Evolutionary conservation across 164 flowering plant species (phyloP), one percentile per base, ranked within the genome.

Genomic region (Akebia trifoliata): DNA sequence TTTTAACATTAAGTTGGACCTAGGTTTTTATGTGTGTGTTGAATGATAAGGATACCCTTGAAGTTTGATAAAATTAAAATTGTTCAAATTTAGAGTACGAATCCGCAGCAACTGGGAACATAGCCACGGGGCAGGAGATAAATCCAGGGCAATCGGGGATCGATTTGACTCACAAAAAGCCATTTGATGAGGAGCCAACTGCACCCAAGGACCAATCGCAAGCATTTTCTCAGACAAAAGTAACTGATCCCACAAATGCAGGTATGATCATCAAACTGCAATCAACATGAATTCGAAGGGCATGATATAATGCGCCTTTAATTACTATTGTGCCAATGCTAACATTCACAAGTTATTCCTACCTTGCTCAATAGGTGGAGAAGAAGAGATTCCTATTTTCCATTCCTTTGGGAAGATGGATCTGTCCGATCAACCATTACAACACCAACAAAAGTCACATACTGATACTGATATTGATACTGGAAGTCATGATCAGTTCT

Each of bases 401-500:
- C 37, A 49, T 0, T 69, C 78, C 0, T 56, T 88, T 0, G 79
- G 44, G 9, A 77, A 64, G 18, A 63, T 83, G 79, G 59, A 52
- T 2, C 37, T 81, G 31, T 1, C 22, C 1, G 74, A 75, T 2
- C 59, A 68, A 54, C 15, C 69, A 21, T 14, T 4, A n/a, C 48
- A 57, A 51, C 11, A 54, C 50, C 40, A 57, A 30, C 46, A 30
- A 20, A 42, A 15, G 17, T 10, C 21, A 0, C 62, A 59, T 14
- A 63, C 72, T 1, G 81, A 80, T 54, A n/a, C n/a, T n/a, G n/a
- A n/a, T n/a, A n/a, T n/a, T n/a, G n/a, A n/a, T n/a, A 75, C 72
- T 0, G 81, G 82, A 63, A 75, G 71, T 71, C 89, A 83, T 59
- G 82, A 80, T 44, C 81, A 82, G 49, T 75, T 81, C 58, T 66